These are phyloP conservation scores for Papiliotrema flavescens DNA, from an alignment of 1,284 basidiomycete species.

Conservation along the genomic window DNA sequence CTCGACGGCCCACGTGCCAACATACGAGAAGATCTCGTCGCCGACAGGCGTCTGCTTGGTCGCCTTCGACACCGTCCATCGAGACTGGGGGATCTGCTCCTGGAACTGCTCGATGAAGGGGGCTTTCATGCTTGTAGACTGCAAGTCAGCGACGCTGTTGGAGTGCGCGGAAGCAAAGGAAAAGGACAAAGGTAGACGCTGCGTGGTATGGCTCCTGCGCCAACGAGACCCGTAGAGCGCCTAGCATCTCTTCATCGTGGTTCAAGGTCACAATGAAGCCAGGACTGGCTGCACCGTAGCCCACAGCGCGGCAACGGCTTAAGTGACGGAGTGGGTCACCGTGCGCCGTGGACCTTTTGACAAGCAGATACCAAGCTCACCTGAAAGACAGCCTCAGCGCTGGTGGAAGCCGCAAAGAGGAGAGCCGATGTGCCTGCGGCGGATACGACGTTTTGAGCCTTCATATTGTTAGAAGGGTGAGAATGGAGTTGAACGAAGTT, in stretches of 20 bases:
- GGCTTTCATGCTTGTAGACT: constrained; percentile 81
- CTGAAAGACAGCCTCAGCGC: constrained; percentile 37
- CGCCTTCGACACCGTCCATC: constrained; percentile 95
- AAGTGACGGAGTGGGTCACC: too few species aligned
- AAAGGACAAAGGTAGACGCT: background rate
- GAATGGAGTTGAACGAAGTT: background rate
- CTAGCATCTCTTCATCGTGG: too few species aligned
- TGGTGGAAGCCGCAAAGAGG: constrained; percentile 33
- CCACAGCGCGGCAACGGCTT: too few species aligned
- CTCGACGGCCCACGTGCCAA: constrained; percentile 96
- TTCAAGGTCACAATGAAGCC: too few species aligned
- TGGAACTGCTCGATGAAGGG: constrained; percentile 98
- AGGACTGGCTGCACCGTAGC: too few species aligned
- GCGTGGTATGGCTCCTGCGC: too few species aligned
- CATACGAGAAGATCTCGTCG: constrained; percentile 91
- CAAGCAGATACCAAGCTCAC: constrained; percentile 21
- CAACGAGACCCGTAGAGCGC: too few species aligned
- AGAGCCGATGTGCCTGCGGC: constrained; percentile 42
- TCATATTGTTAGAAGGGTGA: constrained; percentile 25
- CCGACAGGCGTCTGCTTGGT: constrained; percentile 95
- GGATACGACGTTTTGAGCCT: constrained; percentile 41
- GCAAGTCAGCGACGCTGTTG: constrained; percentile 1
- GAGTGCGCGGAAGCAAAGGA: background rate
- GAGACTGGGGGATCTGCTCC: constrained; percentile 62
- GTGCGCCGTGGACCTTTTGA: too few species aligned